A percentile compares a stretch with the other conserved stretches of the same genome.
Evolutionary conservation across 2,329 filamentous ascomycete genomes (phyloP).

Genomic region (Talaromyces sp.): DNA sequence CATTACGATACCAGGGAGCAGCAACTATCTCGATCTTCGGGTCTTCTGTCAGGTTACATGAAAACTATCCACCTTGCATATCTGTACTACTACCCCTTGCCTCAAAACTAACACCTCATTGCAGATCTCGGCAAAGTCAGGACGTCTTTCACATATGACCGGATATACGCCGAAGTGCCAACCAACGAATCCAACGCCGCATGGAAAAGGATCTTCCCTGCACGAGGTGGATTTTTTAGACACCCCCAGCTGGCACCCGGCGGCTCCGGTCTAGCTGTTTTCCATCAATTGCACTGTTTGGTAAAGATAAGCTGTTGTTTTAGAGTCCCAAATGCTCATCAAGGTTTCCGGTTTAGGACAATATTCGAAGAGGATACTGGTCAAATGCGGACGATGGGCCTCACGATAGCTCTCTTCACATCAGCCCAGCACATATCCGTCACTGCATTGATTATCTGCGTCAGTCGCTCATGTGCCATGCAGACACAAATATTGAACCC

Average conservation of each 20-base stretch:
- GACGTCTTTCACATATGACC: not conserved
- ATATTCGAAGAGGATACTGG: constrained; percentile 3
- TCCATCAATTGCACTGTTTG: constrained; percentile 7
- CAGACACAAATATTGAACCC: constrained; percentile 6
- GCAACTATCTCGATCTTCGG: not conserved
- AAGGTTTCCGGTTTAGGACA: not conserved
- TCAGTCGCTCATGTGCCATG: constrained; percentile 5
- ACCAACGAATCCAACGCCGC: not conserved
- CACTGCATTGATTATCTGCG: constrained; percentile 14
- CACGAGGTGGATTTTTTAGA: constrained; percentile 2
- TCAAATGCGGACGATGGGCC: not conserved
- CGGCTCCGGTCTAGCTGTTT: constrained; percentile 10
- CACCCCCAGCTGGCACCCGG: constrained; percentile 11
- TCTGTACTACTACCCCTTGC: not conserved
- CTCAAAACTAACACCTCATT: not conserved
- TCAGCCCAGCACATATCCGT: not conserved
- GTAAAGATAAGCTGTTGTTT: not conserved
- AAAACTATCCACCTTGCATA: not conserved
- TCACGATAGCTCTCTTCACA: not conserved
- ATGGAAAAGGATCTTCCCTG: constrained; percentile 7
- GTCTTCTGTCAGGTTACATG: not conserved
- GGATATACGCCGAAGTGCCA: not conserved
- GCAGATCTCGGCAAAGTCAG: not conserved
- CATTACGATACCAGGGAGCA: not conserved
- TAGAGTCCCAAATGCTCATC: not conserved